Evolutionary conservation across 202 grass and related monocot genomes (phyloP).

Genomic region (Dendrocalamus latiflorus): DNA sequence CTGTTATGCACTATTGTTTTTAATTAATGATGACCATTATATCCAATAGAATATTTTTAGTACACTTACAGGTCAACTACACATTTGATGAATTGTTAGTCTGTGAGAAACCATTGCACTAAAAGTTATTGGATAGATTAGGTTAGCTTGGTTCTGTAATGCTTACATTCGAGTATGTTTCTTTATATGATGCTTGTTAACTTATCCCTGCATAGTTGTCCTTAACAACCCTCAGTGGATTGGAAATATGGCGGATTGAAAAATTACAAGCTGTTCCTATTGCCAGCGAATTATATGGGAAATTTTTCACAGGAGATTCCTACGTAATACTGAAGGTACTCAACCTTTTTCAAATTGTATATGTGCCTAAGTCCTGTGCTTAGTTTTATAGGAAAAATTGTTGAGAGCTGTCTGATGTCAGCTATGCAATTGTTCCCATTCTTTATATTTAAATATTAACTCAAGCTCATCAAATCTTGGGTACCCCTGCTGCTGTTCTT

Average conservation of each 20-base stretch:
- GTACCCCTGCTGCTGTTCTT: background rate
- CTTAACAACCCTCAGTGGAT: slow-evolving; percentile 64
- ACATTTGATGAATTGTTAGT: background rate
- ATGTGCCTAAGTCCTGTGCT: background rate
- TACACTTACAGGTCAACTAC: background rate
- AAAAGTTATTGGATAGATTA: background rate
- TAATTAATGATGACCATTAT: background rate
- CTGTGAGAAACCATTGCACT: slow-evolving; percentile 10
- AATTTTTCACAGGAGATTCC: slow-evolving; percentile 84
- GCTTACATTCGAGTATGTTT: background rate
- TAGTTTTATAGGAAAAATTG: background rate
- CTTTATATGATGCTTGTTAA: background rate
- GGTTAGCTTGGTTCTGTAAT: background rate
- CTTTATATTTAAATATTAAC: background rate
- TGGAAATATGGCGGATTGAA: slow-evolving; percentile 99
- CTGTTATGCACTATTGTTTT: background rate
- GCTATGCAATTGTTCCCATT: background rate
- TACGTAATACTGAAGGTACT: slow-evolving; percentile 94
- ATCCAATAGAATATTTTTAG: background rate
- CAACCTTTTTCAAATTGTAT: background rate
- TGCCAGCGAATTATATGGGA: slow-evolving; percentile 72
- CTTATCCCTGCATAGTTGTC: slow-evolving; percentile 19
- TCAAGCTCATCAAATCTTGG: slow-evolving; percentile 2
- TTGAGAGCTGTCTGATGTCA: slow-evolving; percentile 10
- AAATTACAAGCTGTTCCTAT: slow-evolving; percentile 71